Conservation (phyloP, 1,139 yeast species). For the Hyphopichia burtonii region DNA sequence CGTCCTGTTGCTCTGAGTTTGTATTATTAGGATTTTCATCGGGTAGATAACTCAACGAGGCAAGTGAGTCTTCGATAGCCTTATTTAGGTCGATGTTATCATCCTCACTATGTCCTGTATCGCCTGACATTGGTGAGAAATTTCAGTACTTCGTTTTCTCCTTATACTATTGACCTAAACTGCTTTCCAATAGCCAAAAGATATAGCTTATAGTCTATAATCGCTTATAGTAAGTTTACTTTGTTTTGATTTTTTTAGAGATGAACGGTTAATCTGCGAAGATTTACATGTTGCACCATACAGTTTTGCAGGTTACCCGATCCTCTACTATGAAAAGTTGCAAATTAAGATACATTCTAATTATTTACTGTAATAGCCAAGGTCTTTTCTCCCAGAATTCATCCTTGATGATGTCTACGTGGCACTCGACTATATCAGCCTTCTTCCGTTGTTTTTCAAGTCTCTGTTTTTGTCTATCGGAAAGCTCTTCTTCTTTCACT, state of each 20-base stretch:
- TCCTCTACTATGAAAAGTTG: not conserved
- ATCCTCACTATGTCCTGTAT: not conserved
- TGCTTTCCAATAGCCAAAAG: no score
- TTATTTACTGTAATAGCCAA: constrained; percentile 20
- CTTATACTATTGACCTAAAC: not conserved
- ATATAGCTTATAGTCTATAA: no score
- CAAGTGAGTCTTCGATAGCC: constrained; percentile 1
- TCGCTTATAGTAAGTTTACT: no score
- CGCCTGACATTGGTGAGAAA: not conserved
- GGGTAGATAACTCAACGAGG: not conserved
- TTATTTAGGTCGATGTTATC: constrained; percentile 2
- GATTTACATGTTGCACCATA: constrained; percentile 1
- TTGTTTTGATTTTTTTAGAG: constrained; percentile 5
- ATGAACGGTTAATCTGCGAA: not conserved
- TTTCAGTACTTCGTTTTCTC: not conserved
- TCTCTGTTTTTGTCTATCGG: constrained; percentile 52
- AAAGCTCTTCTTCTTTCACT: constrained; percentile 16
- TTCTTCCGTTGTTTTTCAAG: constrained; percentile 48
- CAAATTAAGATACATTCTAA: not conserved
- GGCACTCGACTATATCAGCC: constrained; percentile 44
- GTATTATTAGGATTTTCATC: not conserved
- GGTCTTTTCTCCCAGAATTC: constrained; percentile 54
- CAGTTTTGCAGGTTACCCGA: not conserved
- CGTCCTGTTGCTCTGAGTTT: not conserved
- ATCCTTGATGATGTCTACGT: constrained; percentile 58